These are phyloP conservation scores for Solanum sejunctum DNA, from an alignment of 257 asterid species.

Conservation along the genomic window DNA sequence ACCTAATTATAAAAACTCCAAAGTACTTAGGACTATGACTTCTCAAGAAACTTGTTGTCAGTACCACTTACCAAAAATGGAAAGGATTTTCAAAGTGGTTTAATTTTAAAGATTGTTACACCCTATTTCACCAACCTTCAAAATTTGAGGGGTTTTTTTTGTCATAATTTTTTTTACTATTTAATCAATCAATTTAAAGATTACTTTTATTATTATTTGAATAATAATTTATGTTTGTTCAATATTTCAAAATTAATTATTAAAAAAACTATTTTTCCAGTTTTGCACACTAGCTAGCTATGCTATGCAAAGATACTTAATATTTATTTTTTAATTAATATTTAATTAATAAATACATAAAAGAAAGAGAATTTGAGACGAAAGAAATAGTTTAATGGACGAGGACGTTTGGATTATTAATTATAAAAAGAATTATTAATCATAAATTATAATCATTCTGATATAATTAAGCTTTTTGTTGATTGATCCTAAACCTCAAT, in stretches of 20 bases:
- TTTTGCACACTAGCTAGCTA: not conserved
- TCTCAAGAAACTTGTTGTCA: not conserved
- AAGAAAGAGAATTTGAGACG: not conserved
- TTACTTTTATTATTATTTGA: not conserved
- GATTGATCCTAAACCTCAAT: not conserved
- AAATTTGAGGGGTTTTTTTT: not conserved
- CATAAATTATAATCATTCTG: not conserved
- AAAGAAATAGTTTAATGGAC: not conserved
- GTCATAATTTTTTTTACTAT: not conserved
- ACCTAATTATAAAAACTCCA: constrained; percentile 30
- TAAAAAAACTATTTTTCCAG: not conserved
- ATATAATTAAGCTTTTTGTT: not conserved
- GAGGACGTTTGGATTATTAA: not conserved
- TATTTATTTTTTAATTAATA: not conserved
- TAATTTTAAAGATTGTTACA: not conserved
- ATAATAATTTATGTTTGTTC: not conserved
- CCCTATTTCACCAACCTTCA: not conserved
- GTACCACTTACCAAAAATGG: not conserved
- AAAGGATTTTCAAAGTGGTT: not conserved
- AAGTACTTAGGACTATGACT: not conserved
- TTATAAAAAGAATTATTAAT: not conserved
- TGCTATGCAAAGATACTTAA: not conserved
- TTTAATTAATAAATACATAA: too few relatives aligned
- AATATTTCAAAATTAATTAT: not conserved
- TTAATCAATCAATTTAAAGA: not conserved